A percentile compares a stretch with the other conserved stretches of the same genome.
These are phyloP conservation scores for Thermomucor indicae-seudaticae DNA, from an alignment of 371 early-diverging fungal genomes.

Conservation along the genomic window DNA sequence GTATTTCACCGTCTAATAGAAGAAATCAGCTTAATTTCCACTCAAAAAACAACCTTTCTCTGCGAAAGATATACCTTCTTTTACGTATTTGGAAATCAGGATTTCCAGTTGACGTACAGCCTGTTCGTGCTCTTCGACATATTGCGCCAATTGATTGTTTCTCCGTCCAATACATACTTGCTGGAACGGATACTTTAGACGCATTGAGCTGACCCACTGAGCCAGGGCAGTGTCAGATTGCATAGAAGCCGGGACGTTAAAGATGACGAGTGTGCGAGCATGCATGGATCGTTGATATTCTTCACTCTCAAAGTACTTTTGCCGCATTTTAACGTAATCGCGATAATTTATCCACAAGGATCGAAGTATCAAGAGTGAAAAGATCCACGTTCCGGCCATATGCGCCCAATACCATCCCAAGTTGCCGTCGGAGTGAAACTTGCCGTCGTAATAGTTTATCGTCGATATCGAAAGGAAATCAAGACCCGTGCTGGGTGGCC, in stretches of 20 bases:
- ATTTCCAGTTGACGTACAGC: slow-evolving; percentile 64
- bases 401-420: slow-evolving; percentile 59
- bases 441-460: slow-evolving; percentile 31
- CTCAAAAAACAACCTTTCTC: not conserved
- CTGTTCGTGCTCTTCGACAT: slow-evolving; percentile 68
- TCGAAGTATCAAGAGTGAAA: slow-evolving; percentile 45
- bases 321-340: slow-evolving; percentile 51
- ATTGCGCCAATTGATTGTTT: slow-evolving; percentile 57
- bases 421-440: slow-evolving; percentile 24
- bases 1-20: slow-evolving; percentile 39
- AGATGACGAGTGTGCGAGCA: slow-evolving; percentile 65
- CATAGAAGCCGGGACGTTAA: slow-evolving; percentile 60
- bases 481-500: slow-evolving; percentile 32
- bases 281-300: slow-evolving; percentile 60
- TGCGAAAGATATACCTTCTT: slow-evolving; percentile 22
- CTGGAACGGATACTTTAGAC: slow-evolving; percentile 41
- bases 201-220: slow-evolving; percentile 46
- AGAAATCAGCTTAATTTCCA: not conserved
- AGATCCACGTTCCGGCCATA: slow-evolving; percentile 51
- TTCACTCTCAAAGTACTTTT: slow-evolving; percentile 55
- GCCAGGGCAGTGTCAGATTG: slow-evolving; percentile 54
- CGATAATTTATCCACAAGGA: slow-evolving; percentile 46
- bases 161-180: slow-evolving; percentile 71
- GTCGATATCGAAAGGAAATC: slow-evolving; percentile 36
- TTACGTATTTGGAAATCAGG: slow-evolving; percentile 56